Evolutionary conservation across 2,329 filamentous ascomycete genomes (phyloP).

Genomic region (Penicillium hesseltinei): DNA sequence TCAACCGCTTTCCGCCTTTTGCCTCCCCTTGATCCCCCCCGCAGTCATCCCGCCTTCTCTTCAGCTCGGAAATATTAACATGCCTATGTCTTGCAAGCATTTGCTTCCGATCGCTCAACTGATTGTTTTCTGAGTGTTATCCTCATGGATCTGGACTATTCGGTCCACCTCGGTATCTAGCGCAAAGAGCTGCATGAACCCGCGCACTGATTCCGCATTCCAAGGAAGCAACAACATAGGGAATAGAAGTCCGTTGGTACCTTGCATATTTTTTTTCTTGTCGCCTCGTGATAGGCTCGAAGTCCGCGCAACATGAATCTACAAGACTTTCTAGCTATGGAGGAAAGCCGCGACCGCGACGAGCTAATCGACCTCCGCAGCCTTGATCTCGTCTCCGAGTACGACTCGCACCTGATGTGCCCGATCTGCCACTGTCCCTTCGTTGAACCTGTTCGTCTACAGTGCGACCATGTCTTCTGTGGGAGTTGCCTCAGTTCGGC

Average conservation of each 20-base stretch:
- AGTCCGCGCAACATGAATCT: constrained; percentile 29
- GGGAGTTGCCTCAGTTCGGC: constrained; percentile 55
- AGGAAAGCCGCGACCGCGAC: constrained; percentile 28
- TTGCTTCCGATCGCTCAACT: constrained; percentile 4
- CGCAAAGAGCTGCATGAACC: constrained; percentile 13
- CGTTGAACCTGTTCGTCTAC: constrained; percentile 56
- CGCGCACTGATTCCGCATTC: constrained; percentile 14
- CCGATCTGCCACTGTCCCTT: constrained; percentile 64
- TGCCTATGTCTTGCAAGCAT: constrained; percentile 1
- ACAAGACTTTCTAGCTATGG: constrained; percentile 33
- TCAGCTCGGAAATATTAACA: constrained; percentile 1
- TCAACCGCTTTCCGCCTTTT: constrained; percentile 26
- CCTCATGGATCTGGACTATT: constrained; percentile 20
- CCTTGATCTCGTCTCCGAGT: constrained; percentile 57
- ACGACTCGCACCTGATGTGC: constrained; percentile 62
- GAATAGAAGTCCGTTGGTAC: background rate
- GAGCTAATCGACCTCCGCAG: constrained; percentile 53
- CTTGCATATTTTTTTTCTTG: background rate
- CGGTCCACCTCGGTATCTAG: constrained; percentile 22
- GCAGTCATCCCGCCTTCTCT: constrained; percentile 15
- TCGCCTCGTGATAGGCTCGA: background rate
- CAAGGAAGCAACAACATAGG: constrained; percentile 1
- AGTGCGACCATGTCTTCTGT: constrained; percentile 66
- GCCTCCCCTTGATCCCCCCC: constrained; percentile 13
- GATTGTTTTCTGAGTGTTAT: constrained; percentile 15